Percentiles rank a stretch among this genome's conserved stretches.
These are phyloP conservation scores for Marasmius sp. DNA, from an alignment of 1,284 basidiomycete genomes.

Conservation along the genomic window DNA sequence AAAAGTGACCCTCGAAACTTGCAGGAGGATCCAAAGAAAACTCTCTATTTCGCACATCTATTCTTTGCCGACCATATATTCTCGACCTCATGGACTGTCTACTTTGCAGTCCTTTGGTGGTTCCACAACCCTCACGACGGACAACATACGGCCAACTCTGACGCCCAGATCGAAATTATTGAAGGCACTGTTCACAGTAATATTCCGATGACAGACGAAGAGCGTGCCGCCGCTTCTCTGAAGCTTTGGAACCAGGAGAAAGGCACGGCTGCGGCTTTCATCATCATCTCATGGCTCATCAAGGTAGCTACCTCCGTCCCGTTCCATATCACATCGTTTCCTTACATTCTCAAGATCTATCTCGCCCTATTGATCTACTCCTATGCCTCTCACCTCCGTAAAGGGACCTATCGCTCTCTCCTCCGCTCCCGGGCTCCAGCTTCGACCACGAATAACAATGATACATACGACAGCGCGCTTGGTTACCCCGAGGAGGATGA, in stretches of 20 bases:
- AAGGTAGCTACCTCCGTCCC: constrained; percentile 63
- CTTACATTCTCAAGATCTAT: constrained; percentile 67
- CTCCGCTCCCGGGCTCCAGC: constrained; percentile 55
- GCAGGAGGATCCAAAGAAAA: constrained; percentile 85
- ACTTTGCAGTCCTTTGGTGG: constrained; percentile 92
- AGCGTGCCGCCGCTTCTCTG: constrained; percentile 71
- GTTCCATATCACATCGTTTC: not conserved
- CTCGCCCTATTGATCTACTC: constrained; percentile 92
- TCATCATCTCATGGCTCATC: constrained; percentile 82
- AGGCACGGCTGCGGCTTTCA: constrained; percentile 74
- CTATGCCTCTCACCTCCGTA: constrained; percentile 90
- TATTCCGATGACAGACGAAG: constrained; percentile 57
- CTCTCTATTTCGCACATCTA: constrained; percentile 89
- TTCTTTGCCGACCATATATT: constrained; percentile 93
- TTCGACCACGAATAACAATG: constrained; percentile 20
- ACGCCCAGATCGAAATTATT: constrained; percentile 84
- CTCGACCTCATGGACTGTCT: constrained; percentile 89
- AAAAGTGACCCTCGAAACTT: not conserved
- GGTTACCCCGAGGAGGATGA: constrained; percentile 55
- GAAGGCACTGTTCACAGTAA: constrained; percentile 48
- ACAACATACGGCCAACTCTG: constrained; percentile 73
- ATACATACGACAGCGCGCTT: constrained; percentile 41
- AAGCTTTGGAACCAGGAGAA: constrained; percentile 91
- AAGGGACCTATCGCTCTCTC: constrained; percentile 86
- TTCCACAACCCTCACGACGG: constrained; percentile 90